A percentile compares a stretch with the other conserved stretches of the same genome.
Conservation (phyloP, 768 basidiomycete genomes). For the Cystobasidiopsis lactophilus region DNA sequence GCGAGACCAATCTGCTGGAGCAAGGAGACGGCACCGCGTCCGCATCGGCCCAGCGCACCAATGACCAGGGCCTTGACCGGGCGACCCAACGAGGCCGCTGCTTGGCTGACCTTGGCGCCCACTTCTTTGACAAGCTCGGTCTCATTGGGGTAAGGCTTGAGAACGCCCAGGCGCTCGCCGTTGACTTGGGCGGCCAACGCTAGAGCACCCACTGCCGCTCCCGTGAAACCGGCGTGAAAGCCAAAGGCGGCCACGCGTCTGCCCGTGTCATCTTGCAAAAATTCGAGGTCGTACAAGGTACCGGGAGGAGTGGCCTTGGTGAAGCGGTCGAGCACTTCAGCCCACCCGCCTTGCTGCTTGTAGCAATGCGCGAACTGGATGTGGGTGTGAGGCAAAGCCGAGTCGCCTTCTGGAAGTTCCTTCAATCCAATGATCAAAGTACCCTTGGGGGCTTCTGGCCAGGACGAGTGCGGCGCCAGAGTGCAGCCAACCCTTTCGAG, state of each 20-base stretch:
- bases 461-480: conserved; percentile 66
- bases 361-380: conserved; percentile 98
- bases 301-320: conserved; percentile 43
- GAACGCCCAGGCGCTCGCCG: conserved; percentile 33
- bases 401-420: conserved; percentile 51
- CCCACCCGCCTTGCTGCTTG: conserved; percentile 88
- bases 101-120: conserved; percentile 40
- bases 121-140: conserved; percentile 57
- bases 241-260: conserved; percentile 94
- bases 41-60: conserved; percentile 85
- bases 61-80: conserved; percentile 69
- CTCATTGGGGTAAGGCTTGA: conserved; percentile 71
- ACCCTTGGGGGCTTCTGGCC: conserved; percentile 54
- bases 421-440: conserved; percentile 84
- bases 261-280: conserved; percentile 59
- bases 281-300: conserved; percentile 84
- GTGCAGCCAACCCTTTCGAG: conserved; percentile 59
- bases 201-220: conserved; percentile 50
- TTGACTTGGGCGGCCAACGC: conserved; percentile 50
- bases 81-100: conserved; percentile 33
- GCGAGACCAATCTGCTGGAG: conserved; percentile 84
- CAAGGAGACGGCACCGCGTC: conserved; percentile 82
- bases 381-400: conserved; percentile 75
- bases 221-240: conserved; percentile 96
- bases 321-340: conserved; percentile 63